Conservation (phyloP, 495 filamentous ascomycete species). For the Hypoxylon intermedium region DNA sequence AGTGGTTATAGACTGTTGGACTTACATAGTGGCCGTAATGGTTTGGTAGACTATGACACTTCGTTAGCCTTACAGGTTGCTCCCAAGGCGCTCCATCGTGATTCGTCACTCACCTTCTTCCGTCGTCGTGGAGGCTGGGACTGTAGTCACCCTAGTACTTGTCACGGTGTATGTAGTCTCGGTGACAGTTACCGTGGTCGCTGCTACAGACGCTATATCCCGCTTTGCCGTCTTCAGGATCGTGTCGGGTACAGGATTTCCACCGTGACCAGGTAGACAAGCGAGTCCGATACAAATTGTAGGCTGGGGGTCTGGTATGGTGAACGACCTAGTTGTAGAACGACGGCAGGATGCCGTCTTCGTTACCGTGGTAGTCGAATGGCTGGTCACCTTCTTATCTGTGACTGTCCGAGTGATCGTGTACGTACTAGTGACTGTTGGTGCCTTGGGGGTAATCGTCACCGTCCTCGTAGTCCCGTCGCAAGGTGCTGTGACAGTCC, state of each 20-base stretch:
- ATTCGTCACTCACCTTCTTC: conserved; percentile 49
- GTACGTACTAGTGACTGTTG: conserved; percentile 43
- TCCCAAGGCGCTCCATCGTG: background rate
- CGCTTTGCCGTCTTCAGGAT: conserved; percentile 12
- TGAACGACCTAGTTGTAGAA: conserved; percentile 31
- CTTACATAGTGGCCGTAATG: conserved; percentile 53
- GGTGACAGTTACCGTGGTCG: conserved; percentile 50
- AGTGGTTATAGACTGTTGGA: background rate
- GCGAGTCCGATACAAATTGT: conserved; percentile 33
- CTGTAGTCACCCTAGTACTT: conserved; percentile 45
- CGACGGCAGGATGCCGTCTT: conserved; percentile 49
- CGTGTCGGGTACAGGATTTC: conserved; percentile 14
- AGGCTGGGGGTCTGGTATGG: conserved; percentile 20
- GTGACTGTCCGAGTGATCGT: conserved; percentile 48
- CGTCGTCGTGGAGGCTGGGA: conserved; percentile 46
- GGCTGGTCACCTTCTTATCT: conserved; percentile 46
- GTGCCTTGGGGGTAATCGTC: conserved; percentile 44
- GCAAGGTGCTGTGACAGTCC: conserved; percentile 46
- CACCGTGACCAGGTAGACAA: conserved; percentile 17
- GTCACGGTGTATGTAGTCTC: conserved; percentile 54
- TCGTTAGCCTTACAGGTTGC: conserved; percentile 7
- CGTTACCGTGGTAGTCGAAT: conserved; percentile 44
- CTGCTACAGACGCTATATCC: conserved; percentile 38
- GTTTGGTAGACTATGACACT: conserved; percentile 42
- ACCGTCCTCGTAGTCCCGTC: conserved; percentile 48